A percentile compares a stretch with the other conserved stretches of the same genome.
phyloP scores from a whole-genome alignment of 176 grass and related monocot genomes.

The Microstegium vimineum region DNA sequence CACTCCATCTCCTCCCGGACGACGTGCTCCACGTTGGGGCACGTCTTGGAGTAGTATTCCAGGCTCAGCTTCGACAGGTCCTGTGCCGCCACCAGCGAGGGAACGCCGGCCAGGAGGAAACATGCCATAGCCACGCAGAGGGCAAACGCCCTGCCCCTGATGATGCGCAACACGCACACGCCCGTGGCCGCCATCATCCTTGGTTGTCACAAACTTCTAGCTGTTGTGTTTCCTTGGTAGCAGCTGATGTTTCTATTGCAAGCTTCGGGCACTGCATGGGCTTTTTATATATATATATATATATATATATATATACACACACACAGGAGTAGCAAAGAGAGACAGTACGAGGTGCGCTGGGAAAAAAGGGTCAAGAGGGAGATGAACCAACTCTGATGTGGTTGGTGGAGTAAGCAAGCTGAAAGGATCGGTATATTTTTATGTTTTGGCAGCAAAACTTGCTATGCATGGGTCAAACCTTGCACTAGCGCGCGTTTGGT shows the following conservation, averaged over 20 bases:
- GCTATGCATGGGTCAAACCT: neutral
- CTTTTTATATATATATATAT: slow-evolving; percentile 37
- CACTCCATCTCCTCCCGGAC: slow-evolving; percentile 83
- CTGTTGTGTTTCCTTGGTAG: neutral
- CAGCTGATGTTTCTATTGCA: slow-evolving; percentile 38
- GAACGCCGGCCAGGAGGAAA: slow-evolving; percentile 9
- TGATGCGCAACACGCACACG: neutral
- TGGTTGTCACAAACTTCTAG: no score
- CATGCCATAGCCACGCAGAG: slow-evolving; percentile 27
- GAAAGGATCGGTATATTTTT: slow-evolving; percentile 11
- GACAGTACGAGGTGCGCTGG: neutral
- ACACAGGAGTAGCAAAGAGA: neutral
- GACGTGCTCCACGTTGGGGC: slow-evolving; percentile 58
- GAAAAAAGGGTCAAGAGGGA: slow-evolving; percentile 60
- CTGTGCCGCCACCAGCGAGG: slow-evolving; percentile 35
- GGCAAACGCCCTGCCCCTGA: no score
- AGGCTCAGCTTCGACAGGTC: slow-evolving; percentile 68
- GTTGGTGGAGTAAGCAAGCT: slow-evolving; percentile 74
- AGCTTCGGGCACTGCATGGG: slow-evolving; percentile 21
- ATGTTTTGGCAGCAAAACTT: neutral
- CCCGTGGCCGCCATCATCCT: slow-evolving; percentile 33
- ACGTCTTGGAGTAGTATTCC: slow-evolving; percentile 81
- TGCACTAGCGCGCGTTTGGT: slow-evolving; percentile 52
- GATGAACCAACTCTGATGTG: slow-evolving; percentile 63
- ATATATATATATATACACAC: no score